Base-by-base conservation (phyloP, 2,329 filamentous ascomycete genomes). In the Fusarium ramigenum region DNA sequence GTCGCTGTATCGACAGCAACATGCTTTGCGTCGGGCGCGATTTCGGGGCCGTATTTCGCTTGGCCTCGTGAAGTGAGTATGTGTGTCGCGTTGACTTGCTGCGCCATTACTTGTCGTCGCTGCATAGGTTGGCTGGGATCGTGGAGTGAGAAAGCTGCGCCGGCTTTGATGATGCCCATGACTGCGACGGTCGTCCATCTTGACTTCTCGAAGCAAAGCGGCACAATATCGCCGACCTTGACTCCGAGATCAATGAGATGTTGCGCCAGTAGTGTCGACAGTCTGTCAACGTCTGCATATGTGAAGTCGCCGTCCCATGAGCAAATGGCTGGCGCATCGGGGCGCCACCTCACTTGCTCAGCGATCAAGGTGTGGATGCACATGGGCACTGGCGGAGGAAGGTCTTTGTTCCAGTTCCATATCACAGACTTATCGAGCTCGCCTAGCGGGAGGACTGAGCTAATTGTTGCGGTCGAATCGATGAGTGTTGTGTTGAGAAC, bases 181-280 rank as follows among this genome's bases (percentile, higher is more conserved):
- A 82, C 75, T 4, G 75, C 77, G 4, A 82, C 73, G 1, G 77
- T 76, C 1, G 78, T 79, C 78, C 75, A 79, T 23, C 68, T 68
- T 1, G 80, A 81, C 63, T 82, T 82, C 40, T 80, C 78, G 28
- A 80, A 80, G 44, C 76, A 80, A 4, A 82, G 61, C 0, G 79
- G 79, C 10, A 82, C 76, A 9, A 80, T 73, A 7, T 70, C 69
- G 7, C 77, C 80, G 7, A 69, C 69, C 10, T 69, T 69, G 21
- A 81, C 66, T 2, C 79, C 79, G 1, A 77, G 56, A 8, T 50
- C 54, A 16, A 69, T 39, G 2, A 79, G 70, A 43, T 79, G 66
- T 21, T 66, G 46, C 3, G 79, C 73, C 9, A 79, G 66, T 0
- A 61, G 52, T n/a, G 80, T 80, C 2, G 77, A 77, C 5, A 69